A percentile compares a stretch with the other conserved stretches of the same genome.
Conservation (phyloP, 75 land plant species). For the Picea sitchensis region DNA sequence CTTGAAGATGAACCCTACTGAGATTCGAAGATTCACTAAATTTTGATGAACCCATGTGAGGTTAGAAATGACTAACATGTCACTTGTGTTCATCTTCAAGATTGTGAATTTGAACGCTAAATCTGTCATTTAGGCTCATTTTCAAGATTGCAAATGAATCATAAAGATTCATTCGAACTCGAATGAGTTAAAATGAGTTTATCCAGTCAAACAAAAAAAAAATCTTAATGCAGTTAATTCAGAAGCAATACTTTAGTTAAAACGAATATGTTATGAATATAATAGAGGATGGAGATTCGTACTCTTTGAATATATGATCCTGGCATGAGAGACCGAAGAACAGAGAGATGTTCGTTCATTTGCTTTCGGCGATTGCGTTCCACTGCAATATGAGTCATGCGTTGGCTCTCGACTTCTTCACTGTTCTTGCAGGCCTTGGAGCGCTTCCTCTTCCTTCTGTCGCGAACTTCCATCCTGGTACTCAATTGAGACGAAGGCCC, state of each 20-base stretch:
- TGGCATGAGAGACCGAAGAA: conserved; percentile 81
- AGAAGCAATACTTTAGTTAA: neutral
- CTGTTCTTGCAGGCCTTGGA: conserved; percentile 36
- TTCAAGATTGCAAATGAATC: no score
- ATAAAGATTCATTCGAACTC: no score
- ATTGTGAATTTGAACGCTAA: no score
- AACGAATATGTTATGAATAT: conserved; percentile 6
- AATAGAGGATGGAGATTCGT: conserved; percentile 6
- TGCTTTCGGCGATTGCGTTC: conserved; percentile 84
- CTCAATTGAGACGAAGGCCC: conserved; percentile 31
- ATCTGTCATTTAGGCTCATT: no score
- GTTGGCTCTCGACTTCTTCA: conserved; percentile 61
- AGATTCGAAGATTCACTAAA: no score
- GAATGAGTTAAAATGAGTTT: no score
- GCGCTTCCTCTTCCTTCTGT: conserved; percentile 29
- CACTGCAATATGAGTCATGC: conserved; percentile 86
- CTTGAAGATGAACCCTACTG: no score
- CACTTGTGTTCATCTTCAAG: no score
- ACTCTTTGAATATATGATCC: conserved; percentile 81
- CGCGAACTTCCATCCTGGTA: conserved; percentile 20
- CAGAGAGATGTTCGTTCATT: conserved; percentile 89
- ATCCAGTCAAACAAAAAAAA: no score
- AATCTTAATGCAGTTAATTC: no score
- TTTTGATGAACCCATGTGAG: no score
- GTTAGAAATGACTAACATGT: no score